Evolutionary conservation across 106 monocot species (phyloP).

Genomic region (Allium cepa): DNA sequence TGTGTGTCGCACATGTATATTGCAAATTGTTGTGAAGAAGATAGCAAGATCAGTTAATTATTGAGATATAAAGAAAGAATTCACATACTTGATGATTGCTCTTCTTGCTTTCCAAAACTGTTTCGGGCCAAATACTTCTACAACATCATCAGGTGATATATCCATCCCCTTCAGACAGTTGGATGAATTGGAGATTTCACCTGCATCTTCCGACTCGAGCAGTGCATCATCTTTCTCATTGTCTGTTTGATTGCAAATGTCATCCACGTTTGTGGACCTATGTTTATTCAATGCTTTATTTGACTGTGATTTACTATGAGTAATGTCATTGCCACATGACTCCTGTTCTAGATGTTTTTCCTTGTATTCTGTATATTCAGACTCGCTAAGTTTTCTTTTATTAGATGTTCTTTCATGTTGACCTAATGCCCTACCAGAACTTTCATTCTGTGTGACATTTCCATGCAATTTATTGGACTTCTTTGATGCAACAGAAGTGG

Average conservation of each 20-base stretch:
- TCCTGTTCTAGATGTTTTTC: not conserved
- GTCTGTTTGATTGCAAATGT: conserved; percentile 7
- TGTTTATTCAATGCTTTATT: conserved; percentile 11
- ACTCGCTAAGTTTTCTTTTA: conserved; percentile 15
- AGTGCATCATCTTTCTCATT: conserved; percentile 1
- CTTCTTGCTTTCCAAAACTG: conserved; percentile 95
- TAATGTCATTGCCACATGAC: conserved; percentile 4
- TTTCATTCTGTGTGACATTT: conserved; percentile 11
- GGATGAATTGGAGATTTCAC: conserved; percentile 44
- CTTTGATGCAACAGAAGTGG: conserved; percentile 6
- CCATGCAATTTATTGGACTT: conserved; percentile 3
- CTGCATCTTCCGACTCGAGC: conserved; percentile 18
- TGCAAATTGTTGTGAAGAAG: too few relatives aligned
- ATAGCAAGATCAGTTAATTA: too few relatives aligned
- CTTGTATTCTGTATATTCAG: conserved; percentile 5
- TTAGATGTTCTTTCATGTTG: conserved; percentile 15
- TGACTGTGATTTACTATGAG: conserved; percentile 11
- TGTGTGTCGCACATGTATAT: too few relatives aligned
- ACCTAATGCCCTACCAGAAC: not conserved
- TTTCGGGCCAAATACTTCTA: conserved; percentile 75
- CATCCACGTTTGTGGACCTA: conserved; percentile 9
- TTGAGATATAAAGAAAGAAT: too few relatives aligned
- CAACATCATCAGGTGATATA: conserved; percentile 87
- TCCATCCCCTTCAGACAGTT: conserved; percentile 38
- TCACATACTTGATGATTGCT: conserved; percentile 81